Evolutionary conservation across 352 stramenopile species (phyloP), one percentile per base, ranked within the genome.

Genomic region (Pythium folliculosum): DNA sequence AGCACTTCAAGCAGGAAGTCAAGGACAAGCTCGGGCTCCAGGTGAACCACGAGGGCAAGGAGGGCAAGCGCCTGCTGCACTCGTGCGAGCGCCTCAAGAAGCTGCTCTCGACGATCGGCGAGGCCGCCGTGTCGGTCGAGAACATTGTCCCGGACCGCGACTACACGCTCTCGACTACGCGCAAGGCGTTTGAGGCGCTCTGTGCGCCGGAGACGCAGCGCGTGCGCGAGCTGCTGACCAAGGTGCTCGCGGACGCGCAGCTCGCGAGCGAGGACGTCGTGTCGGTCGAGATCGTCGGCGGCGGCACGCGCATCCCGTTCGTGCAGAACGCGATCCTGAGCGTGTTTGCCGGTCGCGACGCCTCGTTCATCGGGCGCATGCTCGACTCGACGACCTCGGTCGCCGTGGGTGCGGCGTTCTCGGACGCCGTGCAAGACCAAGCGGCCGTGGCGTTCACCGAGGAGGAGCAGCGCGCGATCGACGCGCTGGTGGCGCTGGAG

Each of bases 271-370:
- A 69, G 44, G 71, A 80, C 8, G 84, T 89, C 51, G 71, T 71
- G 49, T 96, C 77, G 30, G 80, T 95, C 19, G 87, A 98, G 73
- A 94, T 98, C 64, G 81, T 97, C 3, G 94, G 94, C 35, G 94
- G 94, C 45, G 90, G 89, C 8, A 95, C 88, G 30, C 91, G 93
- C 45, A 94, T 97, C 45, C 88, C 88, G 54, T 86, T 92, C 57
- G 80, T 98, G 21, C 87, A 93, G 60, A 70, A 80, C 9, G 81
- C 85, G 30, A 92, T 95, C 50, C 63, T 91, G 19, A 79, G 91
- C 23, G 82, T 76, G 21, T 83, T 92, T 49, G 65, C 68, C 55
- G 68, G 58, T 22, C 60, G 60, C 35, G 77, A 85, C 12, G 58
- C 81, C 62, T 69, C 51, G 6, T 58, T 91, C 30, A 88, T 96